Evolutionary conservation across 345 rosid species (phyloP), one percentile per base, ranked within the genome.

Genomic region (Arabidopsis suecica): DNA sequence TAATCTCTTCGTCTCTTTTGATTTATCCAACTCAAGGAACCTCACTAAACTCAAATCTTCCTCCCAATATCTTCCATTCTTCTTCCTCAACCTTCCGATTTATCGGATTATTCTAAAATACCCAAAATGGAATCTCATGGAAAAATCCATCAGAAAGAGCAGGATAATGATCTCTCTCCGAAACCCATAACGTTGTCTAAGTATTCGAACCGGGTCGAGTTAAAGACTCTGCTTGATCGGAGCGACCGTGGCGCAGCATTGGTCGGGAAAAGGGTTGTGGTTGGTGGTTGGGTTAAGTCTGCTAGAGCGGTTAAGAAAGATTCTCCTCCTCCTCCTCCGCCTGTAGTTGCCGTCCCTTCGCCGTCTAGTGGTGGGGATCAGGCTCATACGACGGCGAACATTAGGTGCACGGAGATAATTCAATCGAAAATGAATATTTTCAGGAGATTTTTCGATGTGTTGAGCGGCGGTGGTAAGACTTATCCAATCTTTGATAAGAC

Each of bases 211-310:
- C 79, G 98, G 74, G 89, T 91, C 38, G 70, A 81, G 61, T 30
- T 91, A 58, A 86, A 82, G 80, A 80, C 83, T 57, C 76, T 93
- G 22, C 53, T 88, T 50, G 82, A 82, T 34, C 67, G 84, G 1
- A 70, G 61, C 7, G 91, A 89, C 60, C 82, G 84, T 20, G 93
- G 88, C 16, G 28, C 57, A 6, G 82, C 84, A 9, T 57, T 87
- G 14, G 45, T 59, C 3, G 92, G 91, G 1, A 49, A 86, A 70
- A 86, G 79, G 18, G 64, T 89, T 28, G 88, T 89, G 59, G 55
- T 91, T 30, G 98, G 98, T 3, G 98, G 98, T n/a, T 91, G 98
- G 98, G 92, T 94, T 8, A 91, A 84, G 84, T 79, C 93, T 78
- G 86, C 85, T 41, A 88, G 73, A 71, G 93, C 91, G 11, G 78